A percentile compares a stretch with the other conserved stretches of the same genome.
Evolutionary conservation across 2,329 filamentous ascomycete genomes (phyloP).

Genomic region (Paecilomyces dactylethromorphus): DNA sequence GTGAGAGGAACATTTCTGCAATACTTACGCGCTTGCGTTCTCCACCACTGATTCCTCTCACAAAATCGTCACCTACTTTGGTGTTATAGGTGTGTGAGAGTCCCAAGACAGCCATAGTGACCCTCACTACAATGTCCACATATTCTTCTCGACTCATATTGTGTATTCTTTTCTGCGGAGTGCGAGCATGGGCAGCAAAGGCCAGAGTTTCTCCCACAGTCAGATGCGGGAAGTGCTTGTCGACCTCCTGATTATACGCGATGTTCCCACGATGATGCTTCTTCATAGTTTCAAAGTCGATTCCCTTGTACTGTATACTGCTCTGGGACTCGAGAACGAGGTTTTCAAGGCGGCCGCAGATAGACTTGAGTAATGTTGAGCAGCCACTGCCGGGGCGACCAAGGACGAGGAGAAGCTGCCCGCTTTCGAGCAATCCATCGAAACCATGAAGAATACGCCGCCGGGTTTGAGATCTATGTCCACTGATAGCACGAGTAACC

Average conservation of each 20-base stretch:
- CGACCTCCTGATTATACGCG: constrained; percentile 80
- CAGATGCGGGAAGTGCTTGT: constrained; percentile 74
- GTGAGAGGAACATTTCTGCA: constrained; percentile 37
- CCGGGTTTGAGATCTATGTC: neutral
- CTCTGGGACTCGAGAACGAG: constrained; percentile 64
- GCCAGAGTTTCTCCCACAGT: constrained; percentile 72
- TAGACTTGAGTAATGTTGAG: constrained; percentile 75
- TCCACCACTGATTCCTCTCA: constrained; percentile 58
- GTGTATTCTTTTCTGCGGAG: constrained; percentile 37
- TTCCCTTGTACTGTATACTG: constrained; percentile 67
- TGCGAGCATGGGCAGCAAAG: constrained; percentile 64
- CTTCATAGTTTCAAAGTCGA: constrained; percentile 49
- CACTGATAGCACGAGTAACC: neutral
- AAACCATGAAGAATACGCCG: neutral
- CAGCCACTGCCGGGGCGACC: constrained; percentile 50
- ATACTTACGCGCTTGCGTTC: constrained; percentile 58
- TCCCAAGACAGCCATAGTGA: constrained; percentile 40
- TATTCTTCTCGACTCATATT: constrained; percentile 38
- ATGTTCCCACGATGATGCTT: constrained; percentile 72
- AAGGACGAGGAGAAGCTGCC: constrained; percentile 53
- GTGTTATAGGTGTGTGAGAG: constrained; percentile 47
- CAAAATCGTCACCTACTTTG: constrained; percentile 48
- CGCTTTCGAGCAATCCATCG: constrained; percentile 54
- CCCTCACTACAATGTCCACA: constrained; percentile 37
- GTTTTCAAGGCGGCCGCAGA: constrained; percentile 73